These are phyloP conservation scores for Clathrospora elynae DNA, from an alignment of 2,329 filamentous ascomycete genomes.

Conservation along the genomic window DNA sequence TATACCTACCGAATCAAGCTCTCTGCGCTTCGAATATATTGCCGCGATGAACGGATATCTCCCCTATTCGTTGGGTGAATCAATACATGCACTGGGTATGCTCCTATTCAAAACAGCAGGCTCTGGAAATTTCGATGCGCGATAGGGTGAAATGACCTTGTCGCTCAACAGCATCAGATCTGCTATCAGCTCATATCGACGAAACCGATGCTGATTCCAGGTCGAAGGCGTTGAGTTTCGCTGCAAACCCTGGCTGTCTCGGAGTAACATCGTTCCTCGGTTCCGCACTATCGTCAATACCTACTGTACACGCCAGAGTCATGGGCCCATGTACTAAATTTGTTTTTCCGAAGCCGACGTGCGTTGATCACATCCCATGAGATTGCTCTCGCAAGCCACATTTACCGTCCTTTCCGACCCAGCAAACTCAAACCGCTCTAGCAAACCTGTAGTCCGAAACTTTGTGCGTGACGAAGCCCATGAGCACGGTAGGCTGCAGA, in stretches of 20 bases:
- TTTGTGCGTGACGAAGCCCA: constrained; percentile 8
- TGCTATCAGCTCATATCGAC: constrained; percentile 12
- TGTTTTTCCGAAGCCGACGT: constrained; percentile 16
- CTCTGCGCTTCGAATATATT: constrained; percentile 13
- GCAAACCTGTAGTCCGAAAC: constrained; percentile 9
- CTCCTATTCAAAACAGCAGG: neutral
- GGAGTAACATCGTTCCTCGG: constrained; percentile 11
- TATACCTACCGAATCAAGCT: constrained; percentile 12
- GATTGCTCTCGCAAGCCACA: constrained; percentile 17
- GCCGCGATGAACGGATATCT: constrained; percentile 4
- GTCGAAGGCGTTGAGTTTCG: constrained; percentile 12
- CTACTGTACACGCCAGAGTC: constrained; percentile 4
- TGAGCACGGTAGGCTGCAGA: constrained; percentile 12
- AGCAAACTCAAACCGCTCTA: neutral
- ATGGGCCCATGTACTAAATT: constrained; percentile 12
- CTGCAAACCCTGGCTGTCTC: constrained; percentile 9
- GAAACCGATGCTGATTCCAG: constrained; percentile 6
- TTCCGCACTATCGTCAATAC: constrained; percentile 1
- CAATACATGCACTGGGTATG: constrained; percentile 1
- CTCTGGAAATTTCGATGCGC: neutral
- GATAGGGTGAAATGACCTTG: constrained; percentile 13
- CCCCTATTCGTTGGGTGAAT: constrained; percentile 14
- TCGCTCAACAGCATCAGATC: constrained; percentile 14
- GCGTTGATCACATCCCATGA: constrained; percentile 10
- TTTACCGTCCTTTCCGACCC: constrained; percentile 1